Base-by-base conservation (phyloP, 2,329 filamentous ascomycete genomes). In the Colletotrichum sp. region DNA sequence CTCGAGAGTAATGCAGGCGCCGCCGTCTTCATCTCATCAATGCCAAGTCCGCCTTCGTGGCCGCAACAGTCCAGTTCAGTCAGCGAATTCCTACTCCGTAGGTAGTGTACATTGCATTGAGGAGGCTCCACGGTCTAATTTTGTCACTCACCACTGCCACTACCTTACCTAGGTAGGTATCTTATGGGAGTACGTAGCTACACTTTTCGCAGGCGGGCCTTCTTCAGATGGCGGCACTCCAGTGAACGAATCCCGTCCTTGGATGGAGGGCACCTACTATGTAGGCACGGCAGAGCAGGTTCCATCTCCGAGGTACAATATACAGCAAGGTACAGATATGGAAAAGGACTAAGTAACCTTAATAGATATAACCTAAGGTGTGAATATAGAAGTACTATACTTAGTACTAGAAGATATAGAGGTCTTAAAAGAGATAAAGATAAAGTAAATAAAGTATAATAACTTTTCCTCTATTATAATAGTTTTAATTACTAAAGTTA, bases 141-240 rank as follows among this genome's bases (percentile, higher is more conserved):
- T 75, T 44, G 26, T 74, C 13, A 15, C 34, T 74, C 7, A 7
- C 49, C 44, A 57, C 32, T 44, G 36, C 57, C 44, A 26, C 24
- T 24, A 70, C 36, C 36, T 39, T 36, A 36, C 34, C 34, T 36
- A 36, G 13, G 13, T 36, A 39, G 36, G 36, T 18, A 39, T 9
- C 36, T 39, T 9, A 39, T 39, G 36, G 36, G 16, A 39, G 36
- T 18, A 39, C 36, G 36, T 39, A 36, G 4, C 34, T 16, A 39
- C 36, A 39, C 36, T 39, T 39, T 74, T 74, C 32, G 67, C 26
- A 12, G 44, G n/a, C n/a, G n/a, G 44, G 6, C 63, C 52, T 13
- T 49, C 69, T 72, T 75, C 72, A 75, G 69, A 72, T 60, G 52
- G 72, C 69, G 69, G 49, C 32, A 34, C 62, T 26, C 18, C 16